A percentile compares a stretch with the other conserved stretches of the same genome.
These are phyloP conservation scores for Arabidopsis hybrid DNA, from an alignment of 441 rosid species.

Conservation along the genomic window DNA sequence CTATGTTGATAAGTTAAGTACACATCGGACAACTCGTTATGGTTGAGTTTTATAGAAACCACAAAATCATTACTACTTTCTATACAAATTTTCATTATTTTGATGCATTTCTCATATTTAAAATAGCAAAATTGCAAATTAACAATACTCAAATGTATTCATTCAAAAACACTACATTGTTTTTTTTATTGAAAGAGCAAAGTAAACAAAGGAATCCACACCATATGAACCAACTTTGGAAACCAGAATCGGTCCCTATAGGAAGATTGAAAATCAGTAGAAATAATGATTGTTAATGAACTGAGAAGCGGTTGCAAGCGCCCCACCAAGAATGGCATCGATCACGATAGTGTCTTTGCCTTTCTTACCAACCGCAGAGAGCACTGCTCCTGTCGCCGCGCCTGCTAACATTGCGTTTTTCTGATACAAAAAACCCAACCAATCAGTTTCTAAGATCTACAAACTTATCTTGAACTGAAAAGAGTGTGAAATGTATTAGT, in stretches of 20 bases:
- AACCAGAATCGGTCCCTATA: constrained; percentile 10
- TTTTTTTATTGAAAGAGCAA: constrained; percentile 28
- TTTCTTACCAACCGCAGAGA: constrained; percentile 60
- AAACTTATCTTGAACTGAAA: too few relatives aligned
- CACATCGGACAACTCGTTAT: background rate
- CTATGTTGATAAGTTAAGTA: background rate
- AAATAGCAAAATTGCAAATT: background rate
- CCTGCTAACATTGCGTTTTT: constrained; percentile 89
- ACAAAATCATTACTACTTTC: constrained; percentile 15
- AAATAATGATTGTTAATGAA: constrained; percentile 59
- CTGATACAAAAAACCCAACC: constrained; percentile 45
- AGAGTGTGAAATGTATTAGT: constrained; percentile 14
- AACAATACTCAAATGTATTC: constrained; percentile 10
- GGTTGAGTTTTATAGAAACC: background rate
- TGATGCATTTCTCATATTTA: background rate
- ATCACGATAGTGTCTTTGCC: constrained; percentile 58
- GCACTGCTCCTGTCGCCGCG: constrained; percentile 67
- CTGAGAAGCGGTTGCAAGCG: constrained; percentile 73
- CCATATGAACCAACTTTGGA: constrained; percentile 21
- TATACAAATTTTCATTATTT: background rate
- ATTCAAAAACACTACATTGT: constrained; percentile 13
- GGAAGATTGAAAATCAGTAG: constrained; percentile 46
- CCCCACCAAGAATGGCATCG: constrained; percentile 75
- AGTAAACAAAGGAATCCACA: constrained; percentile 28
- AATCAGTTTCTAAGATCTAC: background rate